These are phyloP conservation scores for Dalbergia oliveri DNA, from an alignment of 306 rosid species.

Conservation along the genomic window DNA sequence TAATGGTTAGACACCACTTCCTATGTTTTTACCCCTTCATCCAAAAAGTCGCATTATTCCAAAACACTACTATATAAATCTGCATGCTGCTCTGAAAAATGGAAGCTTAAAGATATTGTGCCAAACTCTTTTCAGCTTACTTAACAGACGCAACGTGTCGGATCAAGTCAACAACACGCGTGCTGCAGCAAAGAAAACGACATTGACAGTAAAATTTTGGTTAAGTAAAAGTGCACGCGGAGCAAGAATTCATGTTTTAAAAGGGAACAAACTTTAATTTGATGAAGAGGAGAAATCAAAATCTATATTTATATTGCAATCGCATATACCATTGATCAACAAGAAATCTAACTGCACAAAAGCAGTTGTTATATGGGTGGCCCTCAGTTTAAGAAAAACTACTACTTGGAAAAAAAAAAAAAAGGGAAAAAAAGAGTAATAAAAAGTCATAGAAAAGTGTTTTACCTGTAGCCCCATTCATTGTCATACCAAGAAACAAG, in stretches of 20 bases:
- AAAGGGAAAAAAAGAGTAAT: neutral
- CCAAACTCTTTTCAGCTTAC: neutral
- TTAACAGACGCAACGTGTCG: constrained; percentile 45
- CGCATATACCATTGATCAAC: neutral
- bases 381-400: too few relatives aligned
- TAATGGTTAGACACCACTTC: neutral
- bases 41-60: constrained; percentile 17
- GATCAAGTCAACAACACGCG: constrained; percentile 52
- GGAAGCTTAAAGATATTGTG: neutral
- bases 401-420: neutral
- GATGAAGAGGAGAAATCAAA: neutral
- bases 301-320: neutral
- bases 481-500: constrained; percentile 70
- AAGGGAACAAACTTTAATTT: neutral
- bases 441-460: neutral
- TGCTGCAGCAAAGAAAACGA: constrained; percentile 34
- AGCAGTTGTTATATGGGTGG: neutral
- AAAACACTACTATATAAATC: neutral
- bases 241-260: neutral
- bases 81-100: neutral
- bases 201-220: neutral
- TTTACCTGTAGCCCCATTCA: constrained; percentile 61
- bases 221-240: neutral
- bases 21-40: neutral
- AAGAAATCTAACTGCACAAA: neutral